These are phyloP conservation scores for Chimonanthus salicifolius DNA, from an alignment of 164 flowering plant species.

Conservation along the genomic window DNA sequence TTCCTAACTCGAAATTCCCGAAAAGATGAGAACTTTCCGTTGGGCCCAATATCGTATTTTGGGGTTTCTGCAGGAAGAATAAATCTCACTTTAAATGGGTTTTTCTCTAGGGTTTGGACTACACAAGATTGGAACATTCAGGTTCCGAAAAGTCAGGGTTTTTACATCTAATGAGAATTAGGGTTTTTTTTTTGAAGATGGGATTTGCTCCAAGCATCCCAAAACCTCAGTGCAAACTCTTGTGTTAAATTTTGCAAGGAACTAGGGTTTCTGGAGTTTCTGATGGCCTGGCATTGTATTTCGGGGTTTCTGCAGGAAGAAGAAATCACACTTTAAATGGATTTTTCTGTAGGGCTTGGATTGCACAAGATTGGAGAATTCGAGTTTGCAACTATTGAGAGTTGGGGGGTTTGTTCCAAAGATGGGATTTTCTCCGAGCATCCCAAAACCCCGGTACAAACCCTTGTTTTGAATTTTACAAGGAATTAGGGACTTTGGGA, in stretches of 20 bases:
- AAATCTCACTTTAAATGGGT: neutral
- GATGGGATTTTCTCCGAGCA: neutral
- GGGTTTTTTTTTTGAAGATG: constrained; percentile 23
- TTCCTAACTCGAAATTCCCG: neutral
- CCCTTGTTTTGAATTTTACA: neutral
- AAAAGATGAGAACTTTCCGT: constrained; percentile 5
- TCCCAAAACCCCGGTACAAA: neutral
- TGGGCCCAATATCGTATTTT: neutral
- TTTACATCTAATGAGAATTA: constrained; percentile 1
- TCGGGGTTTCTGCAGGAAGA: no score
- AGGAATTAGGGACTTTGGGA: neutral
- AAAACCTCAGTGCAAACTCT: no score
- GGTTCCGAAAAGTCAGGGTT: neutral
- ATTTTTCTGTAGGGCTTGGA: constrained; percentile 34
- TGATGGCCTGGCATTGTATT: no score
- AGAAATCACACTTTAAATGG: no score
- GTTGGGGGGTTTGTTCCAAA: constrained; percentile 7
- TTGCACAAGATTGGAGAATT: constrained; percentile 9
- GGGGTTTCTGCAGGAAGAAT: constrained; percentile 11
- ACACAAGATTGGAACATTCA: constrained; percentile 13
- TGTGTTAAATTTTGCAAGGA: neutral
- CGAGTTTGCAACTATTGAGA: neutral
- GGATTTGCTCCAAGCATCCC: constrained; percentile 5
- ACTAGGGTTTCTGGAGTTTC: neutral
- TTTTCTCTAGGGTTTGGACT: constrained; percentile 36